Percentiles rank a stretch among this genome's conserved stretches.
phyloP scores from a whole-genome alignment of 768 basidiomycete genomes.

The Termitomyces sp. region DNA sequence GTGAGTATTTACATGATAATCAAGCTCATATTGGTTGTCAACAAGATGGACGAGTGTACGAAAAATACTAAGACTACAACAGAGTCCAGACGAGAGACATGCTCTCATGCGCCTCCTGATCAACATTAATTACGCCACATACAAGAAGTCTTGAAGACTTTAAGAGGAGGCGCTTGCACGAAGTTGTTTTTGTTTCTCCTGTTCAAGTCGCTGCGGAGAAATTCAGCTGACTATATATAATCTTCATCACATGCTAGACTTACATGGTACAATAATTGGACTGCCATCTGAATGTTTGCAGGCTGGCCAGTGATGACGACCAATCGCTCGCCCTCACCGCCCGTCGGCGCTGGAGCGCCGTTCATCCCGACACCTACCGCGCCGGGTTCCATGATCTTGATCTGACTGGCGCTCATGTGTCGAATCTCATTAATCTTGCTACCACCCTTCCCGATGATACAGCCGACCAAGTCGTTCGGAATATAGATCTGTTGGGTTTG shows the following conservation, averaged over 20 bases:
- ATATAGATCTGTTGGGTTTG: slow-evolving; percentile 99
- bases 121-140: slow-evolving; percentile 2
- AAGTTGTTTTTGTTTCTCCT: slow-evolving; percentile 84
- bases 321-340: slow-evolving; percentile 82
- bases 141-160: slow-evolving; percentile 14
- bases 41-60: background rate
- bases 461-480: slow-evolving; percentile 94
- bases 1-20: slow-evolving; percentile 1
- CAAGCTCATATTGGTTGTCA: background rate
- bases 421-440: slow-evolving; percentile 99
- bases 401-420: slow-evolving; percentile 90
- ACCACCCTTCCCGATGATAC: slow-evolving; percentile 97
- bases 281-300: slow-evolving; percentile 93
- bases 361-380: slow-evolving; percentile 64
- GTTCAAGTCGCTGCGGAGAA: slow-evolving; percentile 65
- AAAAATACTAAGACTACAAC: slow-evolving; percentile 20
- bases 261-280: slow-evolving; percentile 85
- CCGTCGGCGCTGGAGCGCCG: slow-evolving; percentile 64
- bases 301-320: slow-evolving; percentile 98
- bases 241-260: slow-evolving; percentile 18
- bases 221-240: slow-evolving; percentile 3
- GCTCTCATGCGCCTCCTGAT: slow-evolving; percentile 9
- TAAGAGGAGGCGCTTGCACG: slow-evolving; percentile 21
- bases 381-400: slow-evolving; percentile 98
- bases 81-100: slow-evolving; percentile 6